A percentile compares a stretch with the other conserved stretches of the same genome.
Conservation (phyloP, 441 rosid genomes). For the Monsonia emarginata region DNA sequence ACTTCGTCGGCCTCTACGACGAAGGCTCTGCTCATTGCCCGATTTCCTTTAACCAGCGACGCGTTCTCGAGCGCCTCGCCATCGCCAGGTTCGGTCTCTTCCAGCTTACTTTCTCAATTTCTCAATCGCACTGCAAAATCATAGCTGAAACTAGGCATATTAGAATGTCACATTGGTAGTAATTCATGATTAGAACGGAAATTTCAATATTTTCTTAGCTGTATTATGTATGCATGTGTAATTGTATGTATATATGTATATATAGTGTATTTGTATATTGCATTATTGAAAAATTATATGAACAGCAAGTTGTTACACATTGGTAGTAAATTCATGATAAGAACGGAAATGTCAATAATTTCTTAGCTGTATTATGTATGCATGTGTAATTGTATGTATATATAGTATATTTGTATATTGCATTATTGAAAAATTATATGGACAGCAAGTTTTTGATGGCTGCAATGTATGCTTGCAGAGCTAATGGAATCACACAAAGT, state of each 20-base stretch:
- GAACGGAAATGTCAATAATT: background rate
- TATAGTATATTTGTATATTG: background rate
- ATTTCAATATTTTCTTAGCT: background rate
- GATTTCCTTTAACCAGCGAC: constrained; percentile 41
- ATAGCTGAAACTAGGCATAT: background rate
- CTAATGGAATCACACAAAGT: constrained; percentile 63
- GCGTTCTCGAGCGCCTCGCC: constrained; percentile 64
- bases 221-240: background rate
- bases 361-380: background rate
- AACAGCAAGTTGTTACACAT: too few relatives aligned
- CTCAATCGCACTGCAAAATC: background rate
- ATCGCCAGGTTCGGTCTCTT: constrained; percentile 39
- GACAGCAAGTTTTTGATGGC: background rate
- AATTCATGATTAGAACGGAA: background rate
- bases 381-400: background rate
- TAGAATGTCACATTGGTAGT: background rate
- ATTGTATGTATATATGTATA: background rate
- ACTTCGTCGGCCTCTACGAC: constrained; percentile 71
- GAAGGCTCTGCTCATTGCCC: constrained; percentile 30
- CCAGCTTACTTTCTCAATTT: background rate
- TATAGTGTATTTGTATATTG: background rate
- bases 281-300: background rate
- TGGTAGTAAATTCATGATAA: background rate
- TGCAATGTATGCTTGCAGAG: constrained; percentile 33
- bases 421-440: background rate